phyloP scores from a whole-genome alignment of 352 stramenopile species.

The Blastocystis sp. region DNA sequence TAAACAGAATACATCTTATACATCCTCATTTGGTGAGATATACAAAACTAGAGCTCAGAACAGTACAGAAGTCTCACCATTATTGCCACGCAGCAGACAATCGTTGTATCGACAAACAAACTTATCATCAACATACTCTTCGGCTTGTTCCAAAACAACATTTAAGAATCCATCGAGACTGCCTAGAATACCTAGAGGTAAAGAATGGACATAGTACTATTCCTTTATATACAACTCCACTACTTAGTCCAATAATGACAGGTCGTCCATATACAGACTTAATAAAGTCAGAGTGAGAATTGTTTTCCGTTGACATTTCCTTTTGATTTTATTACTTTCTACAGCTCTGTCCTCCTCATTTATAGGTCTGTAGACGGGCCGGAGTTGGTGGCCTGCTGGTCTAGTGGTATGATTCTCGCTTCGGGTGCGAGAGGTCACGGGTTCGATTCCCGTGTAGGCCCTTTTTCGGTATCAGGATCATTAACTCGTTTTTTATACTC shows the following conservation, averaged over 20 bases:
- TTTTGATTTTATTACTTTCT: background rate
- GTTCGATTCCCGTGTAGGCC: constrained; percentile 62
- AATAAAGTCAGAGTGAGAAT: constrained; percentile 82
- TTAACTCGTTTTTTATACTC: background rate
- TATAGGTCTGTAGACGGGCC: background rate
- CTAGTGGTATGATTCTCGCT: constrained; percentile 63
- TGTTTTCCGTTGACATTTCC: constrained; percentile 70
- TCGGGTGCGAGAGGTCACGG: constrained; percentile 62
- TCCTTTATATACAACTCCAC: constrained; percentile 93
- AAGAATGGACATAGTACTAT: background rate
- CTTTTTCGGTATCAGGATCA: constrained; percentile 6
- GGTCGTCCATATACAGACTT: constrained; percentile 85
- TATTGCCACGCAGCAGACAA: constrained; percentile 99
- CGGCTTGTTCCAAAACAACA: constrained; percentile 99
- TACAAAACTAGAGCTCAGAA: constrained; percentile 14
- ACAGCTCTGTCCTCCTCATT: background rate
- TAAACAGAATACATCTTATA: background rate
- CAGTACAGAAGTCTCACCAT: constrained; percentile 72
- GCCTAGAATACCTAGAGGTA: constrained; percentile 82
- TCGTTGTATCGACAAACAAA: constrained; percentile 98
- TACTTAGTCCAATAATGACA: constrained; percentile 97
- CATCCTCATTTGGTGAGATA: constrained; percentile 51
- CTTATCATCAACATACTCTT: constrained; percentile 98
- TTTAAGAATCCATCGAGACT: constrained; percentile 99
- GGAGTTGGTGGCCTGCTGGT: constrained; percentile 22